These are phyloP conservation scores for Cucurbita maxima DNA, from an alignment of 306 rosid genomes.

Conservation along the genomic window DNA sequence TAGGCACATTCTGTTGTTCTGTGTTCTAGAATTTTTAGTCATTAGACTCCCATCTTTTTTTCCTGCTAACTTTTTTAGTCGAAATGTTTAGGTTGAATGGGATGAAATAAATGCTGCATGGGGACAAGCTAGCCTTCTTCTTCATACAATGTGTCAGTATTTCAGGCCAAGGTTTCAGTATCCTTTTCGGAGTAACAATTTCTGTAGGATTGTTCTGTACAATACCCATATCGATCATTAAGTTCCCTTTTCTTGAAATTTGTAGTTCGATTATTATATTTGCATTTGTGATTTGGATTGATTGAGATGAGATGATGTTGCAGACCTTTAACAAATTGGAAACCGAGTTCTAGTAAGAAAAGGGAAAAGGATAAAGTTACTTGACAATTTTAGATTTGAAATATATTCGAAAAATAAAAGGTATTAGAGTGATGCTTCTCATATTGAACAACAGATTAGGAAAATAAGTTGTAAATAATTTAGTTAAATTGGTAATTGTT, in stretches of 20 bases:
- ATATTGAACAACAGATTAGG: neutral
- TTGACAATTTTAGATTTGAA: neutral
- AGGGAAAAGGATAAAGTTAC: neutral
- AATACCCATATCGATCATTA: neutral
- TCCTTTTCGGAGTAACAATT: slow-evolving; percentile 8
- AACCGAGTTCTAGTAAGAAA: neutral
- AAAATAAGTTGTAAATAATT: neutral
- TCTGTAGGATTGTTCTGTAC: neutral
- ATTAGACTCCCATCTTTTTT: neutral
- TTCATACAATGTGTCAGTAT: slow-evolving; percentile 95
- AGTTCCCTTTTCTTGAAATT: neutral
- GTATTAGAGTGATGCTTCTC: neutral
- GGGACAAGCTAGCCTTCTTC: slow-evolving; percentile 99
- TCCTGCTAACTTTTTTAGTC: slow-evolving; percentile 10
- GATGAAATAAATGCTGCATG: slow-evolving; percentile 99
- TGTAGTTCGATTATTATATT: neutral
- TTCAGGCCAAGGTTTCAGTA: slow-evolving; percentile 86
- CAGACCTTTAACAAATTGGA: neutral
- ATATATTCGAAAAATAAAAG: neutral
- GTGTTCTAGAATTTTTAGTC: slow-evolving; percentile 12
- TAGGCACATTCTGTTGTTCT: slow-evolving; percentile 7
- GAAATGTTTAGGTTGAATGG: slow-evolving; percentile 73
- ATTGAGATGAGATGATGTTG: neutral
- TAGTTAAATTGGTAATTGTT: neutral
- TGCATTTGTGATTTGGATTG: neutral